These are phyloP conservation scores for Neopestalotiopsis rosae DNA, from an alignment of 2,329 filamentous ascomycete genomes.

Conservation along the genomic window DNA sequence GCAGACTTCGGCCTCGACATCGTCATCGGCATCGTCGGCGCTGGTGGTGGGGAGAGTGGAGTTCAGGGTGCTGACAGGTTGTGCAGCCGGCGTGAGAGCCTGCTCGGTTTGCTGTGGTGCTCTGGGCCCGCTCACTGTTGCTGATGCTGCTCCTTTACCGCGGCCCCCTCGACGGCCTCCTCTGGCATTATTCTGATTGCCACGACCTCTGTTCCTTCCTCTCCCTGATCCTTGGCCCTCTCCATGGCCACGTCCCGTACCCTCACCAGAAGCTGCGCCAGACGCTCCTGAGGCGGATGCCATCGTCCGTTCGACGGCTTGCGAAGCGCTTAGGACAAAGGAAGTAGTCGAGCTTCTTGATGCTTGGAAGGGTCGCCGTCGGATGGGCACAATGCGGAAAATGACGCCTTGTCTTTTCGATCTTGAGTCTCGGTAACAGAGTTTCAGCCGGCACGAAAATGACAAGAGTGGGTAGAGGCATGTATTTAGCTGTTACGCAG, in stretches of 20 bases:
- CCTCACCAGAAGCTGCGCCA: slow-evolving; percentile 7
- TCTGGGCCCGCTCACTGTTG: slow-evolving; percentile 33
- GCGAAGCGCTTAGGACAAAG: not conserved
- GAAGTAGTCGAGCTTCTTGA: not conserved
- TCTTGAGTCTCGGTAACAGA: not conserved
- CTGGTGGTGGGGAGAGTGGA: slow-evolving; percentile 31
- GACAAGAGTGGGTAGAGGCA: not conserved
- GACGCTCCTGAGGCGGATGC: not conserved
- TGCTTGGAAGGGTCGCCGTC: not conserved
- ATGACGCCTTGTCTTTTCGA: not conserved
- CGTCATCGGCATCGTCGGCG: slow-evolving; percentile 59
- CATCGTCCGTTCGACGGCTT: slow-evolving; percentile 2
- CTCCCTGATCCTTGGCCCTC: slow-evolving; percentile 43
- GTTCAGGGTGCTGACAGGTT: not conserved
- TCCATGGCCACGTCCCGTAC: slow-evolving; percentile 32
- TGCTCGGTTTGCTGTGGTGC: slow-evolving; percentile 30
- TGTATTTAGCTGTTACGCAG: not conserved
- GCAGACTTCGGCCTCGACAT: slow-evolving; percentile 80
- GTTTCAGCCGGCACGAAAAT: not conserved
- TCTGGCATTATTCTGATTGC: slow-evolving; percentile 44
- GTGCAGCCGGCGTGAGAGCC: not conserved
- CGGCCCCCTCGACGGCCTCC: slow-evolving; percentile 42
- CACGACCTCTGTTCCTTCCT: slow-evolving; percentile 44
- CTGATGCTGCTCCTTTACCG: slow-evolving; percentile 42
- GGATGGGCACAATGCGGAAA: not conserved